These are phyloP conservation scores for Annona cherimola DNA, from an alignment of 164 flowering plant genomes.

Conservation along the genomic window DNA sequence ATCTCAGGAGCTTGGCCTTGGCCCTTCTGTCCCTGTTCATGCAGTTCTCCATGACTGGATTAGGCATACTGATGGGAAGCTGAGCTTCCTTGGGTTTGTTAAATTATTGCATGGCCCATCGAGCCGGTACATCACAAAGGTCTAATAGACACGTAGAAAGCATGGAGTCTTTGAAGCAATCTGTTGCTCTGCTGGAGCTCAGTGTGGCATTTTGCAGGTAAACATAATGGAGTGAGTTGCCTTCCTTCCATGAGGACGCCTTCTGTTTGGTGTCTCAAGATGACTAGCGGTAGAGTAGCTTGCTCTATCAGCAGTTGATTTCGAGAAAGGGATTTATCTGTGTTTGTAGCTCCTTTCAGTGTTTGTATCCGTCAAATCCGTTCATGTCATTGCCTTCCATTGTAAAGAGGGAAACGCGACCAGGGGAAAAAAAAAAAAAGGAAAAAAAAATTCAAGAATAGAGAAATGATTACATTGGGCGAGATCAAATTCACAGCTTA, in stretches of 20 bases:
- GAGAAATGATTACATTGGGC: too few species aligned
- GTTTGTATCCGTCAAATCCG: not conserved
- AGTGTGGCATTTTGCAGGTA: not conserved
- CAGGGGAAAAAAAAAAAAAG: too few species aligned
- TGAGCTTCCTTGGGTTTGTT: slow-evolving; percentile 86
- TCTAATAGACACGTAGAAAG: slow-evolving; percentile 17
- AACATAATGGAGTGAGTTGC: not conserved
- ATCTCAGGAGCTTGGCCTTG: slow-evolving; percentile 81
- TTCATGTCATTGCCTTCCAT: not conserved
- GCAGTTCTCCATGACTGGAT: slow-evolving; percentile 89
- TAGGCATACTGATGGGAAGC: slow-evolving; percentile 88
- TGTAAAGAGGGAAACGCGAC: not conserved
- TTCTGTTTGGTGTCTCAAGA: slow-evolving; percentile 1
- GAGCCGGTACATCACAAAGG: slow-evolving; percentile 49
- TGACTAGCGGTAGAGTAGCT: slow-evolving; percentile 1
- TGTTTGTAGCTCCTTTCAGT: not conserved
- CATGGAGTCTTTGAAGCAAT: not conserved
- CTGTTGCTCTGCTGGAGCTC: not conserved
- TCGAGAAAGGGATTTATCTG: not conserved
- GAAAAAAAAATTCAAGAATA: not conserved
- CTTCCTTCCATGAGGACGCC: not conserved
- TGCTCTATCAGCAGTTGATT: not conserved
- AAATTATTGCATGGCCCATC: slow-evolving; percentile 87
- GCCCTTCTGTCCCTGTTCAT: slow-evolving; percentile 81
- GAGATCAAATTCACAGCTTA: too few species aligned